These are phyloP conservation scores for Tolypocladium ovalisporum DNA, from an alignment of 2,329 filamentous ascomycete genomes.

Conservation along the genomic window DNA sequence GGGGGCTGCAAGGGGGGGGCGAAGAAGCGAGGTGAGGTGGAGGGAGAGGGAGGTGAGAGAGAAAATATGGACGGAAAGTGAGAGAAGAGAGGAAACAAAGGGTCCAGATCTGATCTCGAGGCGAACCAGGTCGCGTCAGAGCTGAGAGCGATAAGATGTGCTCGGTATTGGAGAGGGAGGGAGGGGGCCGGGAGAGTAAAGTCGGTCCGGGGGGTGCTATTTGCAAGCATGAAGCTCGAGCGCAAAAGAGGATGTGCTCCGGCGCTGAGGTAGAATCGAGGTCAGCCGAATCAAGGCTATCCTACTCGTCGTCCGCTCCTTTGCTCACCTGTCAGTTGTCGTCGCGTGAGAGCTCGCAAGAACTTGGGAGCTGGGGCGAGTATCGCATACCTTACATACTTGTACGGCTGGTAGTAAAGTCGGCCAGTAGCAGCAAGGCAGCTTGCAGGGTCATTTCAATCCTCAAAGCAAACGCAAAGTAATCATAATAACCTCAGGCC, in stretches of 20 bases:
- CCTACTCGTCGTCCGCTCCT: background rate
- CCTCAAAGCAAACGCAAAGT: background rate
- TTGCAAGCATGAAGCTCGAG: background rate
- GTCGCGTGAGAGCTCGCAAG: background rate
- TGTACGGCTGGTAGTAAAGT: background rate
- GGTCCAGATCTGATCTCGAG: background rate
- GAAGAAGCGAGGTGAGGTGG: background rate
- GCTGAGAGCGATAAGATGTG: background rate
- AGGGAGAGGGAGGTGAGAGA: constrained; percentile 3
- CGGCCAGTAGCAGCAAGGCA: background rate
- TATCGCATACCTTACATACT: background rate
- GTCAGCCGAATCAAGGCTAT: background rate
- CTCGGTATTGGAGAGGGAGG: background rate
- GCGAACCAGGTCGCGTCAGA: background rate
- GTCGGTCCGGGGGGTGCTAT: background rate
- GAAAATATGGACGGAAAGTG: constrained; percentile 1
- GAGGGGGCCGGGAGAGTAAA: background rate
- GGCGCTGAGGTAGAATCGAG: background rate
- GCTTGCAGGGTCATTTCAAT: background rate
- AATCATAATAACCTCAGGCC: background rate
- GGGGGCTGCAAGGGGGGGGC: background rate
- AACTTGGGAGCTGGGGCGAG: background rate
- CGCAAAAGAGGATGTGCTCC: background rate
- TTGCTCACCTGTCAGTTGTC: background rate
- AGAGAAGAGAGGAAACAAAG: constrained; percentile 6